Base-by-base conservation (phyloP, 306 rosid genomes). In the Hippophae tibetana region DNA sequence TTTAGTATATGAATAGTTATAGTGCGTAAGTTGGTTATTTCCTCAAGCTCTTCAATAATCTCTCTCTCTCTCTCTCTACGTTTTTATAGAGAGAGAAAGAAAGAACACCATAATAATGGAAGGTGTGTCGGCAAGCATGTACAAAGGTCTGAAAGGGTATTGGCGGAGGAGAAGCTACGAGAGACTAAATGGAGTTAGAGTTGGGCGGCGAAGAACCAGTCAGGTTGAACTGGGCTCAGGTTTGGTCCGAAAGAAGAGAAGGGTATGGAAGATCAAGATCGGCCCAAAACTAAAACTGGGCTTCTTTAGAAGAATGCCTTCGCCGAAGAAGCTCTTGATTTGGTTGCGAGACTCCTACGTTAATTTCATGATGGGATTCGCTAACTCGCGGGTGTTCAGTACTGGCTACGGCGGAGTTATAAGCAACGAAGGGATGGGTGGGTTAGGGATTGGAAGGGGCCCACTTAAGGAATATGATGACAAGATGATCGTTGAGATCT, bases 271-370 rank as follows among this genome's bases (percentile, higher is more conserved):
- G 72, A 46, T 92, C 66, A 89, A 72, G 71, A 31, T 83, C 1
- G 23, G 62, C 38, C 38, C 38, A 31, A 31, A 31, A 0, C 92
- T 77, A 0, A 90, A 76, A 82, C 72, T 85, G 27, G 69, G 62
- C 27, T 54, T 72, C 42, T 56, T 72, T 10, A 55, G 66, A 6
- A 63, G 65, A 60, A 56, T 69, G 42, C 72, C 88, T 40, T 82
- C 92, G 7, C 85, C 95, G 0, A 90, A 78, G 66, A 90, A 78
- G 55, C 8, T 85, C 13, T 13, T 79, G 14, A 31, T 79, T 25
- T 85, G 98, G 95, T 74, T 87, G 5, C 83, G 98, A 31, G 98
- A 90, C 54, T 74, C 84, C 1, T 87, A 90, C 59, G 79, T 87
- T 6, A 69, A 71, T 3, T 79, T 86, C 68, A 90, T 90, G 98